Conservation (phyloP, 768 basidiomycete species). For the Leccinum imitatum region DNA sequence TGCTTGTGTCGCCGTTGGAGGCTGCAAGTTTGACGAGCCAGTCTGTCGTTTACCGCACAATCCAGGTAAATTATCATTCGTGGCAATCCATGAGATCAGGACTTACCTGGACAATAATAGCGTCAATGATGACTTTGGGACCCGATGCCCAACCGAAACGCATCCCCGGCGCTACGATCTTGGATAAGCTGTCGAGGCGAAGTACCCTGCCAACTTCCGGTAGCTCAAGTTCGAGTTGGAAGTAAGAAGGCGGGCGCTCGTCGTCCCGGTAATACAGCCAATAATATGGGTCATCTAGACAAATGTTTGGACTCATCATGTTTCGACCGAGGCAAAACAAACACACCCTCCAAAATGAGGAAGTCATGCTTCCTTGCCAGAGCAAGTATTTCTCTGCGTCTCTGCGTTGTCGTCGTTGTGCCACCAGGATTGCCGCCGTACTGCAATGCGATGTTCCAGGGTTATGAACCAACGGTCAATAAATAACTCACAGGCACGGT, state of each 20-base stretch:
- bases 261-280: constrained; percentile 63
- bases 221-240: neutral
- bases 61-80: neutral
- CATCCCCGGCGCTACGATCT: too few species aligned
- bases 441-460: constrained; percentile 28
- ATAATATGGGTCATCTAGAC: constrained; percentile 65
- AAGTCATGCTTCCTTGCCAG: constrained; percentile 69
- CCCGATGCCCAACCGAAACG: too few species aligned
- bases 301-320: neutral
- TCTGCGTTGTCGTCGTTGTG: constrained; percentile 61
- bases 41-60: constrained; percentile 41
- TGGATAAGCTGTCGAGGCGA: constrained; percentile 83
- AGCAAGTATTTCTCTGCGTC: constrained; percentile 61
- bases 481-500: constrained; percentile 55
- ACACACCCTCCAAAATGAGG: constrained; percentile 71
- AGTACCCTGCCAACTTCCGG: constrained; percentile 41
- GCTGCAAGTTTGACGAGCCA: constrained; percentile 64
- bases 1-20: constrained; percentile 57
- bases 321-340: neutral
- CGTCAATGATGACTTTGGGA: too few species aligned
- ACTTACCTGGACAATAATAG: too few species aligned
- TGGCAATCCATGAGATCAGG: too few species aligned
- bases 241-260: constrained; percentile 36
- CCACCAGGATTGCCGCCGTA: constrained; percentile 83
- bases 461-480: neutral